Evolutionary conservation across 768 basidiomycete genomes (phyloP).

Genomic region (Lentinula edodes): DNA sequence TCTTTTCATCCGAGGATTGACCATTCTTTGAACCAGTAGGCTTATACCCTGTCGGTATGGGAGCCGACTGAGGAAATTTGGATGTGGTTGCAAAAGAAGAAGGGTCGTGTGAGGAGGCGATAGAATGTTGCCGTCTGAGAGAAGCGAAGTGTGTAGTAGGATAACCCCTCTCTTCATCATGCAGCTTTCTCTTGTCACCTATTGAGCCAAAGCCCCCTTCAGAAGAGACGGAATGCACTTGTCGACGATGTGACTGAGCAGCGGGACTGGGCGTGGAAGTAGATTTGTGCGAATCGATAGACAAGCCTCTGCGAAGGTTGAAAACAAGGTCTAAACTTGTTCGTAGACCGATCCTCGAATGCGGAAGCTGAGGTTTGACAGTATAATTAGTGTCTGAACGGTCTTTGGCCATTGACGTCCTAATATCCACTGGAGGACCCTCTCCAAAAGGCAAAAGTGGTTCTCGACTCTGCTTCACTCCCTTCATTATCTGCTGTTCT

Average conservation of each 20-base stretch:
- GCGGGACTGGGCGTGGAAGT: conserved; percentile 5
- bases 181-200: conserved; percentile 21
- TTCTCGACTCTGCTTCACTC: conserved; percentile 64
- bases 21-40: background rate
- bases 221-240: background rate
- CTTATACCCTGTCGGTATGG: conserved; percentile 1
- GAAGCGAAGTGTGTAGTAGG: conserved; percentile 9
- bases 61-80: background rate
- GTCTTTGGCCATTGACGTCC: background rate
- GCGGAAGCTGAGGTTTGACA: conserved; percentile 15
- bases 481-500: conserved; percentile 25
- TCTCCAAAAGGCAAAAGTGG: conserved; percentile 60
- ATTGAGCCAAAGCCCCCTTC: background rate
- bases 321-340: conserved; percentile 59
- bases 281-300: conserved; percentile 14
- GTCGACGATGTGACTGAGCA: background rate
- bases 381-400: background rate
- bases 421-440: conserved; percentile 15
- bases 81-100: conserved; percentile 15
- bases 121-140: conserved; percentile 16
- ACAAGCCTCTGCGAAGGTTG: conserved; percentile 39
- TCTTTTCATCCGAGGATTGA: conserved; percentile 3
- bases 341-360: conserved; percentile 36
- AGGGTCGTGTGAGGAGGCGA: conserved; percentile 13
- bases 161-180: conserved; percentile 29